phyloP scores from a whole-genome alignment of 768 basidiomycete species.

The Lactarius hatsudake region DNA sequence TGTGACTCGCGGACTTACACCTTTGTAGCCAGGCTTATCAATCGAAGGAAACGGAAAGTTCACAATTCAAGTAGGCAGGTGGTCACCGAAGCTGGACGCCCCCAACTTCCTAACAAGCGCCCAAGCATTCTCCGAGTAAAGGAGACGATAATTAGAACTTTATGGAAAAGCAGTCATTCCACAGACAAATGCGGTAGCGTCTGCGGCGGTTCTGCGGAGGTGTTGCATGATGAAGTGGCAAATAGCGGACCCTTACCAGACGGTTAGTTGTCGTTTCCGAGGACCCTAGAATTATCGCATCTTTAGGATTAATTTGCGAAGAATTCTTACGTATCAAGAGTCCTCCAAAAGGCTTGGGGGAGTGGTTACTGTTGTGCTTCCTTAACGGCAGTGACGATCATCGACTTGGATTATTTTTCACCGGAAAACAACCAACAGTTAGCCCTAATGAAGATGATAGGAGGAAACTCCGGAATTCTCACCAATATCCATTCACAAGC shows the following conservation, averaged over 20 bases:
- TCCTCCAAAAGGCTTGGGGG: conserved; percentile 14
- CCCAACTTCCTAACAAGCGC: conserved; percentile 4
- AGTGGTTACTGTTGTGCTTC: neutral
- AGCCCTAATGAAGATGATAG: neutral
- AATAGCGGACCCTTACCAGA: neutral
- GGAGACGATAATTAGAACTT: neutral
- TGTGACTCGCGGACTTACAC: conserved; percentile 14
- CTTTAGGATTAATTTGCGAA: neutral
- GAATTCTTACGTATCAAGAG: neutral
- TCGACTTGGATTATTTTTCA: neutral
- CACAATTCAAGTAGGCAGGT: neutral
- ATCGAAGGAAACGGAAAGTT: neutral
- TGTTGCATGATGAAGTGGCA: neutral
- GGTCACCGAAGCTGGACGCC: neutral
- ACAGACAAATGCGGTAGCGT: neutral
- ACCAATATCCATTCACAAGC: conserved; percentile 9
- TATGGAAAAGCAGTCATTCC: neutral
- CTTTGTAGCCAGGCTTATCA: conserved; percentile 1
- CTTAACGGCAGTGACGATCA: conserved; percentile 4
- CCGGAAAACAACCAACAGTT: neutral
- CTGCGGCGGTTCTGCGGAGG: neutral
- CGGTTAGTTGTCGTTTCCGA: neutral
- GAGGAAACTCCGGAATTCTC: conserved; percentile 10
- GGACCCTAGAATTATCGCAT: neutral
- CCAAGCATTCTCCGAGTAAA: neutral